phyloP scores from a whole-genome alignment of 2,329 filamentous ascomycete species.

The Colletotrichum aenigma region DNA sequence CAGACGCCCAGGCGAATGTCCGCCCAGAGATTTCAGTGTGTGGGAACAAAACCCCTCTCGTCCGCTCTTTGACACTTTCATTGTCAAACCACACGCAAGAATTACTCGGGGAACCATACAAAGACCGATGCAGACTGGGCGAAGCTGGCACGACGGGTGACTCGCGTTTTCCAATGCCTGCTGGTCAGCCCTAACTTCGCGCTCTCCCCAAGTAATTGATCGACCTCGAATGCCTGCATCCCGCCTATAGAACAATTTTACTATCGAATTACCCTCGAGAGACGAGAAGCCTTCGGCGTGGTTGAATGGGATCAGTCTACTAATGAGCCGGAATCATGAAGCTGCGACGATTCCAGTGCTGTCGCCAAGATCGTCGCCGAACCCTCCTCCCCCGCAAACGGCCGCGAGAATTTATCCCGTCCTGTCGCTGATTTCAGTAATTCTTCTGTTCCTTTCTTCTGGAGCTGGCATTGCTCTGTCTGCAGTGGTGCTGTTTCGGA shows the following conservation, averaged over 20 bases:
- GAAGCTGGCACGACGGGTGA: neutral
- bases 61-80: neutral
- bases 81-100: neutral
- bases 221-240: neutral
- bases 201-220: neutral
- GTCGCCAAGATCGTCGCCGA: neutral
- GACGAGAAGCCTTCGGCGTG: neutral
- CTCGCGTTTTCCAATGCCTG: neutral
- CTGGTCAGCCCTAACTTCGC: neutral
- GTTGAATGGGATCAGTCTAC: constrained; percentile 3
- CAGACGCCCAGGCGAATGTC: neutral
- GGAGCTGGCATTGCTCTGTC: constrained; percentile 4
- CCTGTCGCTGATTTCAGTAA: constrained; percentile 2
- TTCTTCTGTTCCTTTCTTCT: neutral
- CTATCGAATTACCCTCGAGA: neutral
- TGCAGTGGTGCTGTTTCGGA: neutral
- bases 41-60: constrained; percentile 12
- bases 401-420: neutral
- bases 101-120: neutral
- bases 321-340: constrained; percentile 10
- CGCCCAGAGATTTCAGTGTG: neutral
- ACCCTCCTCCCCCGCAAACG: neutral
- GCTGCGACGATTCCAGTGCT: constrained; percentile 13
- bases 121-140: neutral
- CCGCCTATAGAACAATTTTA: neutral